These are phyloP conservation scores for Colletotrichum navitas DNA, from an alignment of 2,329 filamentous ascomycete genomes.

Conservation along the genomic window DNA sequence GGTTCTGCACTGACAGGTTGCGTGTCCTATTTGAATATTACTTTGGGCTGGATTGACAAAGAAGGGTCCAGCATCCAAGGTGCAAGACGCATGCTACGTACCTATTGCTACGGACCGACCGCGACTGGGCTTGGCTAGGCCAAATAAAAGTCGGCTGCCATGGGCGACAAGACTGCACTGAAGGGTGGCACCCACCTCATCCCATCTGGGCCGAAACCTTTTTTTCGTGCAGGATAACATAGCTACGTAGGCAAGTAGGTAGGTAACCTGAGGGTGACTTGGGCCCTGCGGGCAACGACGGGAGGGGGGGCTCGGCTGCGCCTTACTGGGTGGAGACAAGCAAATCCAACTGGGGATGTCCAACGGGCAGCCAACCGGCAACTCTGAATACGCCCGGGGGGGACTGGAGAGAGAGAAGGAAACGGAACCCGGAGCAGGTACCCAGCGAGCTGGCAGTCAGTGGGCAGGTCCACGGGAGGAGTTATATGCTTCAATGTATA, in stretches of 20 bases:
- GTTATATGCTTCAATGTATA: not conserved
- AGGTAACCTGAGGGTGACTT: conserved; percentile 23
- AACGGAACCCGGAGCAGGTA: conserved; percentile 20
- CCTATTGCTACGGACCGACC: too few species aligned
- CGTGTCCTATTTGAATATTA: not conserved
- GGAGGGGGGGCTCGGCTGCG: conserved; percentile 30
- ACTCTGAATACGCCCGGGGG: conserved; percentile 21
- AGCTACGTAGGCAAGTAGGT: too few species aligned
- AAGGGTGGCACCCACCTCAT: too few species aligned
- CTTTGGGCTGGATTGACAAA: not conserved
- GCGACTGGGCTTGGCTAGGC: not conserved
- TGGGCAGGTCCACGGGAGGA: not conserved
- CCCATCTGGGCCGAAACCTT: not conserved
- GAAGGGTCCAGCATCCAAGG: conserved; percentile 13
- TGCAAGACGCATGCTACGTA: not conserved
- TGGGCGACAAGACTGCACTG: conserved; percentile 1
- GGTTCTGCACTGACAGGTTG: conserved; percentile 1
- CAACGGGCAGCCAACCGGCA: conserved; percentile 32
- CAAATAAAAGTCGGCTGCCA: not conserved
- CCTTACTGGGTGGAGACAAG: conserved; percentile 34
- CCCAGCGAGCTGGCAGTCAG: conserved; percentile 7
- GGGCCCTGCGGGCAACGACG: conserved; percentile 19
- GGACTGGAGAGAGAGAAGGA: conserved; percentile 5
- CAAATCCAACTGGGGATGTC: conserved; percentile 21
- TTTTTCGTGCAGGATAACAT: conserved; percentile 8